Conservation (phyloP, 2,329 filamentous ascomycete species). For the Fusarium clavum region DNA sequence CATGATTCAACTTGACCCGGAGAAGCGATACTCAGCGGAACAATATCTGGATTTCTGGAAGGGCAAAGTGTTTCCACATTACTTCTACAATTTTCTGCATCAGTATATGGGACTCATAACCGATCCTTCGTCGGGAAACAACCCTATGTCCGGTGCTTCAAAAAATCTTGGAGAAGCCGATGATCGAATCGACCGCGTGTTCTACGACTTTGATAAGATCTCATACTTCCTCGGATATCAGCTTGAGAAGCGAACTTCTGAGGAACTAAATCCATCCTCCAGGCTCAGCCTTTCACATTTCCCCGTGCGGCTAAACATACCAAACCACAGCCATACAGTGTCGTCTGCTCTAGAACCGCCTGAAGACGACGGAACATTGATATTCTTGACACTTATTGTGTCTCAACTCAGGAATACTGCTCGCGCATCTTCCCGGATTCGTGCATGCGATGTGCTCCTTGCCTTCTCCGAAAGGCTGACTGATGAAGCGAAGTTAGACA, state of each 20-base stretch:
- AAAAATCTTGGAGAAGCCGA: constrained; percentile 88
- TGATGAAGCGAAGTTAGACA: constrained; percentile 94
- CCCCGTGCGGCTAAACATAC: constrained; percentile 86
- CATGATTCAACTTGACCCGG: constrained; percentile 96
- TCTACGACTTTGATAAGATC: constrained; percentile 96
- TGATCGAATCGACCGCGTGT: constrained; percentile 92
- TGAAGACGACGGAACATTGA: constrained; percentile 88
- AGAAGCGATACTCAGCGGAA: constrained; percentile 91
- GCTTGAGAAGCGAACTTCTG: constrained; percentile 57
- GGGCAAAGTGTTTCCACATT: constrained; percentile 90
- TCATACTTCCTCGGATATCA: constrained; percentile 90
- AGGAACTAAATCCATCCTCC: constrained; percentile 44
- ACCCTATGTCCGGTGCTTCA: constrained; percentile 71
- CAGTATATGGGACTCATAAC: constrained; percentile 98
- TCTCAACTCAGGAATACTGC: constrained; percentile 91
- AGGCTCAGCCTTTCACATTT: constrained; percentile 73
- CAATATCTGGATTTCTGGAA: constrained; percentile 95
- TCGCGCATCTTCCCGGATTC: constrained; percentile 84
- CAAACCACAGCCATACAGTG: constrained; percentile 81
- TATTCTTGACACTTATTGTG: constrained; percentile 90
- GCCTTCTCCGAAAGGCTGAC: constrained; percentile 92
- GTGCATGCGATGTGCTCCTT: constrained; percentile 90
- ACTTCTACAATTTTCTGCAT: constrained; percentile 97
- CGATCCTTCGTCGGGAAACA: constrained; percentile 84
- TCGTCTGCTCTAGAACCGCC: constrained; percentile 70